phyloP scores from a whole-genome alignment of 106 monocot genomes.

The Gastrodia elata region DNA sequence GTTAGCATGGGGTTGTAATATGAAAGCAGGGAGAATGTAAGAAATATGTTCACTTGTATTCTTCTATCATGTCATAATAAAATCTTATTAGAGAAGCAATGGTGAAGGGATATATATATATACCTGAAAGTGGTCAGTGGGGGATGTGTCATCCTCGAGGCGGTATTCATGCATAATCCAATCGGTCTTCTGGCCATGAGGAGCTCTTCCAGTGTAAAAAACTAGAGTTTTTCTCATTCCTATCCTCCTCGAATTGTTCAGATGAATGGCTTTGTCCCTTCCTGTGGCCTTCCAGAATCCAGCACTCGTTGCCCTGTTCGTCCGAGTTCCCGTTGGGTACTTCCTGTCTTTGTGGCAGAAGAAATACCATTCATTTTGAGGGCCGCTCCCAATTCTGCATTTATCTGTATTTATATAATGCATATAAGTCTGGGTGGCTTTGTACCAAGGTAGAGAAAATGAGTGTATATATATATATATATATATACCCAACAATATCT shows the following conservation, averaged over 20 bases:
- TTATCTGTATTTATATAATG: constrained; percentile 35
- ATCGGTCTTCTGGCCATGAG: constrained; percentile 84
- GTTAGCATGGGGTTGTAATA: no score
- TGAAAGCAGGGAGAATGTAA: no score
- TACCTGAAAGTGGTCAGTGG: not conserved
- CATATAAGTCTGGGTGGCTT: no score
- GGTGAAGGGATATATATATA: not conserved
- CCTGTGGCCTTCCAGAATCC: constrained; percentile 84
- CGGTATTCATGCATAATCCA: constrained; percentile 98
- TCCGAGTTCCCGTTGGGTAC: constrained; percentile 66
- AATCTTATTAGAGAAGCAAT: no score
- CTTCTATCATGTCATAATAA: no score
- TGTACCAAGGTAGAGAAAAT: no score
- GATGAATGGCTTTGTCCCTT: constrained; percentile 51
- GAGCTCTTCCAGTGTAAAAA: constrained; percentile 80
- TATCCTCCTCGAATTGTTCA: constrained; percentile 49
- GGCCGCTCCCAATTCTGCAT: constrained; percentile 58
- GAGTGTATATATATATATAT: no score
- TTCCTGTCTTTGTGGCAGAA: constrained; percentile 83
- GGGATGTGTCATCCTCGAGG: constrained; percentile 31
- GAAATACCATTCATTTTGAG: constrained; percentile 77
- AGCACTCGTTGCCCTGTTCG: constrained; percentile 57
- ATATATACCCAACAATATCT: no score
- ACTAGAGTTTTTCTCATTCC: constrained; percentile 94
- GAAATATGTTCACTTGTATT: no score